These are phyloP conservation scores for Rhodotorula sp. DNA, from an alignment of 1,284 basidiomycete species.

Conservation along the genomic window DNA sequence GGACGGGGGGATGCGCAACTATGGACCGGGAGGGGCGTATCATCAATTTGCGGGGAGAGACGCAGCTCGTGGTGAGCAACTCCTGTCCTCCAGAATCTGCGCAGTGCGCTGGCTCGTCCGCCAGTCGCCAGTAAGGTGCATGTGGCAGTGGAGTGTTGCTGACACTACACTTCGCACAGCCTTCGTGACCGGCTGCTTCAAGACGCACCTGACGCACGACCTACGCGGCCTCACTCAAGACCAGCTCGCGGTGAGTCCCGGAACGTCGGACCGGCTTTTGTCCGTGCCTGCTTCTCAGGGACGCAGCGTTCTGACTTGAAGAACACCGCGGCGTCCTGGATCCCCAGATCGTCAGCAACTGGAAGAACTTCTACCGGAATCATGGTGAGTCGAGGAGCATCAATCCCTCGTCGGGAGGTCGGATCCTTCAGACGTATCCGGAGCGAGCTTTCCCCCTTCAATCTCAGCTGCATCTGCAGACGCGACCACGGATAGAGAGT, in stretches of 20 bases:
- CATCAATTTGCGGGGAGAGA: constrained; percentile 80
- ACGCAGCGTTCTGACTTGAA: too few relatives aligned
- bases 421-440: too few relatives aligned
- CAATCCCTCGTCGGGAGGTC: too few relatives aligned
- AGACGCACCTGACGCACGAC: constrained; percentile 82
- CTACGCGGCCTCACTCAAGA: constrained; percentile 70
- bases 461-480: background rate
- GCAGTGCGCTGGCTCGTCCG: too few relatives aligned
- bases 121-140: background rate
- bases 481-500: background rate
- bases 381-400: constrained; percentile 67
- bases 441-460: constrained; percentile 26
- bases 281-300: background rate
- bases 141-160: background rate
- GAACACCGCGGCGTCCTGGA: too few relatives aligned
- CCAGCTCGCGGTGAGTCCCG: constrained; percentile 58
- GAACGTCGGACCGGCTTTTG: too few relatives aligned
- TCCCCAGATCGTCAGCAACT: constrained; percentile 68
- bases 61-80: constrained; percentile 60
- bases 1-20: constrained; percentile 55
- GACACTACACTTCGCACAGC: constrained; percentile 50
- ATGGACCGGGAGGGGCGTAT: constrained; percentile 73
- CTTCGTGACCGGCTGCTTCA: constrained; percentile 89
- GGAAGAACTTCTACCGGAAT: constrained; percentile 82
- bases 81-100: background rate